phyloP scores from a whole-genome alignment of 2,329 filamentous ascomycete genomes.

The Endoconidiophora polonica region DNA sequence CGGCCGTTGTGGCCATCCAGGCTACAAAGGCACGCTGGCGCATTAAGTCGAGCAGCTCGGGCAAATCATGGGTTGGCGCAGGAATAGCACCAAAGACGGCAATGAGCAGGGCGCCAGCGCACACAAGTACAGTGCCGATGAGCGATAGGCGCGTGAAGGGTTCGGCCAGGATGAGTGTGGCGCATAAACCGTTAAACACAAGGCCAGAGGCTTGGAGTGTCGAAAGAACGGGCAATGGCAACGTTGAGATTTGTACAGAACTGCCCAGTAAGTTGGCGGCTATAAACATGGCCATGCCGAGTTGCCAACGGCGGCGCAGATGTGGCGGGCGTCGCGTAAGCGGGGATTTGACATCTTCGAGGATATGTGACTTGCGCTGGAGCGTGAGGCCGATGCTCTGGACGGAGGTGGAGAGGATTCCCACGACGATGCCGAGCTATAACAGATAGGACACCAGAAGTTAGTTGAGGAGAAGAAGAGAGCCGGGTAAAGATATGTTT shows the following conservation, averaged over 20 bases:
- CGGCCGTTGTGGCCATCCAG: constrained; percentile 71
- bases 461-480: constrained; percentile 12
- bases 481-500: neutral
- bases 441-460: constrained; percentile 6
- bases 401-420: constrained; percentile 80
- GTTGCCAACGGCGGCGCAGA: constrained; percentile 81
- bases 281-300: constrained; percentile 95
- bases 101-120: constrained; percentile 74
- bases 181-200: constrained; percentile 97
- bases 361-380: constrained; percentile 92
- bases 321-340: constrained; percentile 74
- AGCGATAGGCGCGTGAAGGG: constrained; percentile 91
- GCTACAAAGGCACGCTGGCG: constrained; percentile 58
- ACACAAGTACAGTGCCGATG: constrained; percentile 75
- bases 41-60: constrained; percentile 64
- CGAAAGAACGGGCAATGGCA: constrained; percentile 84
- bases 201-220: constrained; percentile 89
- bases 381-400: constrained; percentile 90
- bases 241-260: constrained; percentile 90
- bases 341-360: constrained; percentile 87
- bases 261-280: constrained; percentile 87
- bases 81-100: constrained; percentile 87
- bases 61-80: constrained; percentile 75
- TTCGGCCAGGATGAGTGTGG: constrained; percentile 78
- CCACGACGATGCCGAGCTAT: constrained; percentile 83